Percentiles rank a stretch among this genome's conserved stretches.
phyloP scores from a whole-genome alignment of 352 stramenopile species.

The Phytopythium kandeliae region DNA sequence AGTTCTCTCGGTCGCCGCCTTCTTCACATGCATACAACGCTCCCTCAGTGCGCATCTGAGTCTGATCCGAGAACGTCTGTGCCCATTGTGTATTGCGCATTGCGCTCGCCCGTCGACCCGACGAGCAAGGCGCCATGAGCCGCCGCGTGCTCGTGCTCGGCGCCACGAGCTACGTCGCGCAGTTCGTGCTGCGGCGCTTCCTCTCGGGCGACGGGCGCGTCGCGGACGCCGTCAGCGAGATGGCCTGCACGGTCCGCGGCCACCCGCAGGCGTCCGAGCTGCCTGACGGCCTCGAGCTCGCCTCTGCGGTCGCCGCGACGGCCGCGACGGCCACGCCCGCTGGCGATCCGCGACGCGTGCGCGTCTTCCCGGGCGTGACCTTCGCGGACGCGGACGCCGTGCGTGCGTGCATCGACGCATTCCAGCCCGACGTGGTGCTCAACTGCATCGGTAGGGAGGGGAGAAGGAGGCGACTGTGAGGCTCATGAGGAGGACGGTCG shows the following conservation, averaged over 20 bases:
- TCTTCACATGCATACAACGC: too few species aligned
- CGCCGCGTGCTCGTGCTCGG: slow-evolving; percentile 47
- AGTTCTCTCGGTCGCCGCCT: too few species aligned
- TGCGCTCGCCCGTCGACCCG: too few species aligned
- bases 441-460: slow-evolving; percentile 61
- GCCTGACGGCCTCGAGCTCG: slow-evolving; percentile 19
- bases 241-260: slow-evolving; percentile 39
- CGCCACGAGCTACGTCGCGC: slow-evolving; percentile 57
- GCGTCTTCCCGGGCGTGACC: slow-evolving; percentile 38
- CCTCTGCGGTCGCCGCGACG: not conserved
- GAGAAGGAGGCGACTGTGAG: too few species aligned
- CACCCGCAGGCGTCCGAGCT: slow-evolving; percentile 9
- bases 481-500: too few species aligned
- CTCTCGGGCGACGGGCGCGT: slow-evolving; percentile 1
- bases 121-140: too few species aligned
- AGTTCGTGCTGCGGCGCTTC: slow-evolving; percentile 45
- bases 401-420: slow-evolving; percentile 26
- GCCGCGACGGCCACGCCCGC: not conserved
- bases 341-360: slow-evolving; percentile 8
- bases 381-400: slow-evolving; percentile 22
- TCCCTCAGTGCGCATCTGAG: slow-evolving; percentile 4
- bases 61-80: too few species aligned
- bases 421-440: slow-evolving; percentile 35
- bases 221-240: not conserved
- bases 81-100: too few species aligned